phyloP scores from a whole-genome alignment of 2,329 filamentous ascomycete genomes.

The Stemphylium vesicarium region DNA sequence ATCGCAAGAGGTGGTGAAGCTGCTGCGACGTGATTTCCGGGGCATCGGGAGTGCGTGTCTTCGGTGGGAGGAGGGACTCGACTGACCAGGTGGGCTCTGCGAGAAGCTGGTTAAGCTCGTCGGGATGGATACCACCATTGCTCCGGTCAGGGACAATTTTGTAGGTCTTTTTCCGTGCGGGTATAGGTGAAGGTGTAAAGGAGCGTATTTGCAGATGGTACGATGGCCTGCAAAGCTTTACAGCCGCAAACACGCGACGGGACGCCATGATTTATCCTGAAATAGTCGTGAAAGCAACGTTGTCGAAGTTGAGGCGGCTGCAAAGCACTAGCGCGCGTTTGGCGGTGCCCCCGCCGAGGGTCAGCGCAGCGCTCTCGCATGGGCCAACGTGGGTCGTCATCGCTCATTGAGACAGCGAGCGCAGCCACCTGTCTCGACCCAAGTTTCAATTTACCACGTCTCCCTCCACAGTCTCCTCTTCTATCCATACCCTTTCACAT shows the following conservation, averaged over 20 bases:
- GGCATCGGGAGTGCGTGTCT: constrained; percentile 34
- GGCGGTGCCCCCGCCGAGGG: constrained; percentile 25
- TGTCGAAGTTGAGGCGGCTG: constrained; percentile 14
- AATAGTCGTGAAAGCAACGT: not conserved
- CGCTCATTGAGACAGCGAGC: constrained; percentile 36
- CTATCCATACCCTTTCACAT: not conserved
- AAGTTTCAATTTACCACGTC: constrained; percentile 18
- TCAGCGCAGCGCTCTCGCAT: constrained; percentile 30
- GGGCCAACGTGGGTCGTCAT: constrained; percentile 39
- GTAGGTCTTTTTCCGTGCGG: not conserved
- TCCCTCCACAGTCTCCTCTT: constrained; percentile 13
- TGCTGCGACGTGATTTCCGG: constrained; percentile 67
- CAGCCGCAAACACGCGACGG: constrained; percentile 14
- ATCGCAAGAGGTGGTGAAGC: constrained; percentile 82
- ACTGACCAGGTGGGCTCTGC: constrained; percentile 84
- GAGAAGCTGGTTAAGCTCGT: constrained; percentile 56
- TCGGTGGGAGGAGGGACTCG: constrained; percentile 69
- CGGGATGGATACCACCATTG: constrained; percentile 25
- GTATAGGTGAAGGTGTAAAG: constrained; percentile 9
- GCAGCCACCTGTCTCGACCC: constrained; percentile 45
- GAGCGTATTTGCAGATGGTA: constrained; percentile 10
- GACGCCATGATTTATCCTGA: constrained; percentile 21
- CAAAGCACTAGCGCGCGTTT: constrained; percentile 20
- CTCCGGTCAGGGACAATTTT: not conserved
- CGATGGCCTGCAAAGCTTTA: constrained; percentile 2